phyloP scores from a whole-genome alignment of 2,329 filamentous ascomycete genomes.

The Zarea fungicola region DNA sequence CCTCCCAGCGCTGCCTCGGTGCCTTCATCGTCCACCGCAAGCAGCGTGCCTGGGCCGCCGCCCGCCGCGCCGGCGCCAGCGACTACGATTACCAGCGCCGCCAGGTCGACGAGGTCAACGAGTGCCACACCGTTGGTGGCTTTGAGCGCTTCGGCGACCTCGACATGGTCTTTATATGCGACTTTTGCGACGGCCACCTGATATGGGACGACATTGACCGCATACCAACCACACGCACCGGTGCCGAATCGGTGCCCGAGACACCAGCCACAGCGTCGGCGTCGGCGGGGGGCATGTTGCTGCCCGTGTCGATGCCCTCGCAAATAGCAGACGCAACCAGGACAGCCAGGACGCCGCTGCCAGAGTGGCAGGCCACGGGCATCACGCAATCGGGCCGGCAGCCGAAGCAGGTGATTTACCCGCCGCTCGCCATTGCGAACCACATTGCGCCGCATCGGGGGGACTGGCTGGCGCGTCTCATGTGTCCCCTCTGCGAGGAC shows the following conservation, averaged over 20 bases:
- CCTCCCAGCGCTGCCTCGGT: conserved; percentile 47
- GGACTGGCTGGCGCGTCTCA: conserved; percentile 46
- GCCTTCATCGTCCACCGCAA: conserved; percentile 49
- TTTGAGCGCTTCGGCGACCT: conserved; percentile 51
- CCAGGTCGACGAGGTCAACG: conserved; percentile 43
- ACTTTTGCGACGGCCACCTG: conserved; percentile 57
- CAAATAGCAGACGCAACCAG: too few relatives aligned
- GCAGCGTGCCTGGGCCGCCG: conserved; percentile 33
- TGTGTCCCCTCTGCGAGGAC: conserved; percentile 54
- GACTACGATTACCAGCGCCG: conserved; percentile 33
- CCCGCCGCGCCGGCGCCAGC: conserved; percentile 16
- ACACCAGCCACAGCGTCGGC: conserved; percentile 5
- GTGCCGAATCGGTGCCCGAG: conserved; percentile 23
- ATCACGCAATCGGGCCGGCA: conserved; percentile 34
- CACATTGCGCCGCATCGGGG: conserved; percentile 46
- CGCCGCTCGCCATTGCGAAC: conserved; percentile 53
- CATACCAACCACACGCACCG: conserved; percentile 43
- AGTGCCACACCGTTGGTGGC: conserved; percentile 48
- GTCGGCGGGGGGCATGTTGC: conserved; percentile 21
- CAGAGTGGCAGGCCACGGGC: conserved; percentile 50
- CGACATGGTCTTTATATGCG: conserved; percentile 54
- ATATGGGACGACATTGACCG: conserved; percentile 52
- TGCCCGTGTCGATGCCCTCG: conserved; percentile 16
- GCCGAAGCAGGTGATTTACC: conserved; percentile 50
- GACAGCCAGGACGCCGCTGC: conserved; percentile 24